These are phyloP conservation scores for Immersiella caudata DNA, from an alignment of 495 filamentous ascomycete species.

Conservation along the genomic window DNA sequence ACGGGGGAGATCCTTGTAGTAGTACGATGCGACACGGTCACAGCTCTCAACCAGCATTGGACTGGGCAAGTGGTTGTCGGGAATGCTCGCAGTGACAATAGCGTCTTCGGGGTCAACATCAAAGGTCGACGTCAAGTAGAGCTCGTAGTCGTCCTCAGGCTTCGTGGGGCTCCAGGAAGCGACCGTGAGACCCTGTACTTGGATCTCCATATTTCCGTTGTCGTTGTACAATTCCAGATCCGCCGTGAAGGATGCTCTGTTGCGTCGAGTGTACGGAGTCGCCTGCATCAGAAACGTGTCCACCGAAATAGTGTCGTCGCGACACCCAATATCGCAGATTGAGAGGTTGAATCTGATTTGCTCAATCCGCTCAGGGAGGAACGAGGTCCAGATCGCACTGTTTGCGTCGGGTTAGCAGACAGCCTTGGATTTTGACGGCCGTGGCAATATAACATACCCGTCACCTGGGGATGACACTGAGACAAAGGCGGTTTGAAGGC, in stretches of 20 bases:
- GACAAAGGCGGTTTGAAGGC: slow-evolving; percentile 50
- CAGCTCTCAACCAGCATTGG: slow-evolving; percentile 41
- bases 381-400: slow-evolving; percentile 47
- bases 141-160: slow-evolving; percentile 47
- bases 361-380: slow-evolving; percentile 44
- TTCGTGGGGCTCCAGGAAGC: slow-evolving; percentile 40
- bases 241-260: slow-evolving; percentile 39
- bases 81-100: slow-evolving; percentile 29
- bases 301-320: slow-evolving; percentile 34
- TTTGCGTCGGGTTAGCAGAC: not conserved
- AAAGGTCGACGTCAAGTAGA: slow-evolving; percentile 46
- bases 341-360: slow-evolving; percentile 45
- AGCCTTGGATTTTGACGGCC: not conserved
- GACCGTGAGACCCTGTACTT: slow-evolving; percentile 46
- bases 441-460: slow-evolving; percentile 22
- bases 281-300: slow-evolving; percentile 40
- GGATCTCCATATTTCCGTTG: slow-evolving; percentile 40
- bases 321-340: slow-evolving; percentile 28
- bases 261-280: slow-evolving; percentile 26
- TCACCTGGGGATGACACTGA: slow-evolving; percentile 52
- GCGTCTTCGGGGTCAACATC: slow-evolving; percentile 47
- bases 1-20: slow-evolving; percentile 18
- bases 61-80: slow-evolving; percentile 2
- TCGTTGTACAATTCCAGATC: slow-evolving; percentile 45
- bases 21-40: slow-evolving; percentile 42